These are phyloP conservation scores for Podaxis sp. DNA, from an alignment of 768 basidiomycete species.

Conservation along the genomic window DNA sequence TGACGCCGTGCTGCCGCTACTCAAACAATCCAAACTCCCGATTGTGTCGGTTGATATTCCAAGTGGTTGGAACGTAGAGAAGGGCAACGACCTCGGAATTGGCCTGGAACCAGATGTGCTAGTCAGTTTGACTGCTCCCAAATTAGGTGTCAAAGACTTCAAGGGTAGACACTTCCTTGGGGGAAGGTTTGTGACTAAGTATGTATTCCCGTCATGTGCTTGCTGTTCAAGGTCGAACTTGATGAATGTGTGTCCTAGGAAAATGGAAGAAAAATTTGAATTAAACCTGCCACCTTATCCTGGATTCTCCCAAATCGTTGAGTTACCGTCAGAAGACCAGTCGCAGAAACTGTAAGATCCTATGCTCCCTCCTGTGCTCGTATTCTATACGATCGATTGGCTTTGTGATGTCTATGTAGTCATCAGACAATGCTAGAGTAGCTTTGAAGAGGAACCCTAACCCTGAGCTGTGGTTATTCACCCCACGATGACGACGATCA, in stretches of 20 bases:
- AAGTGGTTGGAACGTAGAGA: constrained; percentile 93
- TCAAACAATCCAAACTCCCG: constrained; percentile 65
- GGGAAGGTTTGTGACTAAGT: constrained; percentile 91
- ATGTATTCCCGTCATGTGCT: constrained; percentile 24
- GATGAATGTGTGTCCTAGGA: constrained; percentile 35
- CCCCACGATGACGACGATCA: neutral
- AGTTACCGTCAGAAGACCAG: constrained; percentile 40
- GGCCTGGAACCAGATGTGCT: constrained; percentile 77
- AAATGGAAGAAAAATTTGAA: constrained; percentile 67
- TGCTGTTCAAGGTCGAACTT: neutral
- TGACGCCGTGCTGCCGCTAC: constrained; percentile 64
- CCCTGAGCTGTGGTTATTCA: neutral
- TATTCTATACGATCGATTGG: no score
- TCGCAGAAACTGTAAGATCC: constrained; percentile 2
- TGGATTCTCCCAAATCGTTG: constrained; percentile 81
- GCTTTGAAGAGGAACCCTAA: neutral
- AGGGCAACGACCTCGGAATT: constrained; percentile 54
- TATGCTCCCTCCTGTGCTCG: no score
- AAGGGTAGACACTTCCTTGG: constrained; percentile 89
- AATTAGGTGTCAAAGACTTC: constrained; percentile 78
- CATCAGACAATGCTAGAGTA: no score
- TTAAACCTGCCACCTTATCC: constrained; percentile 84
- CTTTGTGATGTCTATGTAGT: no score
- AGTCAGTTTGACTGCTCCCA: constrained; percentile 92
- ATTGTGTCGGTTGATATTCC: constrained; percentile 96